phyloP scores from a whole-genome alignment of 2,329 filamentous ascomycete genomes.

The Clarireedia homoeocarpa region DNA sequence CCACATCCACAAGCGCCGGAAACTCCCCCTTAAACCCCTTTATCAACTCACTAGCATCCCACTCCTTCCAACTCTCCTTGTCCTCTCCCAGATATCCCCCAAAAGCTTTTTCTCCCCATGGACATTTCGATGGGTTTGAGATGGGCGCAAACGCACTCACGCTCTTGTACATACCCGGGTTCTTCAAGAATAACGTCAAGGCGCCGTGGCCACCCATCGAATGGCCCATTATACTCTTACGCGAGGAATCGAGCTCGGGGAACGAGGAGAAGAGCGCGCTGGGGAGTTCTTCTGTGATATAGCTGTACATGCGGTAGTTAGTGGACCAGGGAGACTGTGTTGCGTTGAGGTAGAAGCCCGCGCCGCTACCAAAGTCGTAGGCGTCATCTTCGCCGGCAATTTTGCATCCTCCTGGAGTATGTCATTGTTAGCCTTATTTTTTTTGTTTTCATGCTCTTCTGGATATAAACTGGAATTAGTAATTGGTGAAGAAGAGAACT shows the following conservation, averaged over 20 bases:
- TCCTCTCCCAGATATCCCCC: conserved; percentile 77
- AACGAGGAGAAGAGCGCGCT: conserved; percentile 65
- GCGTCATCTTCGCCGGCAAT: conserved; percentile 78
- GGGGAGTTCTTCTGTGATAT: conserved; percentile 86
- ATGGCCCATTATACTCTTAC: conserved; percentile 84
- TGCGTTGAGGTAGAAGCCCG: conserved; percentile 92
- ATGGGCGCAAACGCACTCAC: conserved; percentile 90
- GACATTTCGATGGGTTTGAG: conserved; percentile 73
- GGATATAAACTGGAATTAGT: neutral
- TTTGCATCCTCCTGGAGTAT: conserved; percentile 55
- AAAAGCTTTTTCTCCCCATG: conserved; percentile 96
- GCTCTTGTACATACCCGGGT: conserved; percentile 82
- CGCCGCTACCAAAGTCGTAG: conserved; percentile 88
- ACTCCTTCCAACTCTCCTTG: conserved; percentile 72
- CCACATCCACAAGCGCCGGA: conserved; percentile 80
- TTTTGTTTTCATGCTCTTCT: neutral
- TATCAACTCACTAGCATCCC: conserved; percentile 88
- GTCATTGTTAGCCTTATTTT: neutral
- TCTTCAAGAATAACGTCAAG: conserved; percentile 82
- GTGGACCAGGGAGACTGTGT: conserved; percentile 63
- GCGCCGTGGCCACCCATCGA: conserved; percentile 97
- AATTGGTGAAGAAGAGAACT: neutral
- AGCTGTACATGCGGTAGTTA: conserved; percentile 92
- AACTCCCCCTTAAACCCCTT: conserved; percentile 63
- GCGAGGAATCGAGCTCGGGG: conserved; percentile 57